phyloP scores from a whole-genome alignment of 2,329 filamentous ascomycete genomes.

The Sporothrix brasiliensis region DNA sequence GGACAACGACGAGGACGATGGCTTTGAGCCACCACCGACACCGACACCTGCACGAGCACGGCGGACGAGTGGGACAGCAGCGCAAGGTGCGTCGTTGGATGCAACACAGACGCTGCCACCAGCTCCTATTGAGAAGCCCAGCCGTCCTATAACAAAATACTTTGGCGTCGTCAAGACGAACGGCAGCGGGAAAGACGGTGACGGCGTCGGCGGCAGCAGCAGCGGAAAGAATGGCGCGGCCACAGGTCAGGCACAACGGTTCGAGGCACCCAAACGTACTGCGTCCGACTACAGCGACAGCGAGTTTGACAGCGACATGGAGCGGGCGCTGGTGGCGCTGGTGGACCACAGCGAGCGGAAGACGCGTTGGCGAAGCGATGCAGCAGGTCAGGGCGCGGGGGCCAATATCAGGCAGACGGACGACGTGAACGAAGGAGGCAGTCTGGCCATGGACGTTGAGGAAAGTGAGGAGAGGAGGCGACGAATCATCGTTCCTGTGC shows the following conservation, averaged over 20 bases:
- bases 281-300: slow-evolving; percentile 30
- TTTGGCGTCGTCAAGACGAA: slow-evolving; percentile 29
- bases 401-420: background rate
- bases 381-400: background rate
- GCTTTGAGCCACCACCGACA: slow-evolving; percentile 25
- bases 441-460: slow-evolving; percentile 10
- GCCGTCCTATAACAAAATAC: slow-evolving; percentile 33
- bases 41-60: slow-evolving; percentile 19
- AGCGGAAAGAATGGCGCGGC: background rate
- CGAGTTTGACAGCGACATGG: slow-evolving; percentile 36
- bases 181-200: background rate
- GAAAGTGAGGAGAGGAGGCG: background rate
- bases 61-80: background rate
- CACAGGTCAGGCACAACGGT: background rate
- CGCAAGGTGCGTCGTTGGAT: background rate
- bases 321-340: slow-evolving; percentile 34
- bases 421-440: background rate
- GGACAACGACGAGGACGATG: slow-evolving; percentile 15
- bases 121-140: background rate
- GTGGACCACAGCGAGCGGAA: slow-evolving; percentile 30
- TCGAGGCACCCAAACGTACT: background rate
- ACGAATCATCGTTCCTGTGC: slow-evolving; percentile 24
- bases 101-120: background rate
- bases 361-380: background rate
- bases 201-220: background rate